Evolutionary conservation across 805 yeast genomes (phyloP), one percentile per base, ranked within the genome.

Genomic region (Lipomyces starkeyi): DNA sequence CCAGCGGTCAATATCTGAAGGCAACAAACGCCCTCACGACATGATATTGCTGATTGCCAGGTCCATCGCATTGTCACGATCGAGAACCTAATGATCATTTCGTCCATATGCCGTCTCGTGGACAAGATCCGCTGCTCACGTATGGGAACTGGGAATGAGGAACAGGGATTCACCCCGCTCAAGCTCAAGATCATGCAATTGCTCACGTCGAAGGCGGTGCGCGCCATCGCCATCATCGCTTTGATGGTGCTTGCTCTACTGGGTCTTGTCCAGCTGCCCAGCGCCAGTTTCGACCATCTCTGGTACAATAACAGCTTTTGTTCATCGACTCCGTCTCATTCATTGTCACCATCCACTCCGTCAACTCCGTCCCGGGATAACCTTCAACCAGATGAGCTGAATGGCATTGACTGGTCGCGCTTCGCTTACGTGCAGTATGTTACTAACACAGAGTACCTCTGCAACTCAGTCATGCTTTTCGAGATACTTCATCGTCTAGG

Each of bases 351-450:
- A 14, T 40, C 47, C 20, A 17, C 47, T 40, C 47, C n/a, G 47
- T 13, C 47, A 40, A 40, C 47, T 40, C n/a, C 47, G 47, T 40
- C 47, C 47, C 20, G 7, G 47, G 47, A 13, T 40, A 40, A 5
- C 47, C n/a, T 40, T 40, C 47, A 40, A 40, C 20, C 47, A 40
- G 47, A 40, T 40, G 47, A 40, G 47, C 47, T 14, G n/a, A 40
- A 40, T 40, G 47, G 47, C 47, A 40, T 40, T 40, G 47, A 40
- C 47, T 40, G 47, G 47, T 40, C 47, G 20, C 47, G 47, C 57
- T 56, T 22, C 43, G 59, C 59, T 11, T 56, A 32, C 43, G 59
- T 56, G 37, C 59, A 56, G 59, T 56, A 56, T 34, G 59, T 34
- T 9, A 56, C 59, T 11, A 27, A 56, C 40, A 34, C 37, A 11